Evolutionary conservation across 768 basidiomycete species (phyloP), one percentile per base, ranked within the genome.

Genomic region (Pisolithus orientalis): DNA sequence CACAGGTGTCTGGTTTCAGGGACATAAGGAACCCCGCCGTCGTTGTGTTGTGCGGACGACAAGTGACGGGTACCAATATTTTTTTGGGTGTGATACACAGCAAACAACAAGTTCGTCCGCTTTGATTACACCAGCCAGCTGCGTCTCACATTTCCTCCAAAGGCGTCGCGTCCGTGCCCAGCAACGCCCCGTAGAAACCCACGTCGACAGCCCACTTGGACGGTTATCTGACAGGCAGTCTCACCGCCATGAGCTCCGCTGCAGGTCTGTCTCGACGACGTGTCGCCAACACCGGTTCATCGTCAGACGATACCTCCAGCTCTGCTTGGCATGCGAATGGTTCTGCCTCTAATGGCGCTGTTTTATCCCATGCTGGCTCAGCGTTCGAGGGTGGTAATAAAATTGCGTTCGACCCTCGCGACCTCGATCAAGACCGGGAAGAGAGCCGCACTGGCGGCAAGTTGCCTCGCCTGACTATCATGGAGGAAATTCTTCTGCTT

Each of bases 401-500:
- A 73, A 82, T 99, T 62, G 96, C 95, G 5, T 97, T 78, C 63
- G 96, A 98, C 75, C 94, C 93, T 3, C 74, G 92, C 50, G 96
- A 99, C 72, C 68, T 96, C 58, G 81, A 88, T 63, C 79, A 81
- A 50, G 84, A 80, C 37, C 77, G 77, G 43, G 82, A 86, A 59
- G 82, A 84, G 56, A 75, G 66, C n/a, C 76, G 75, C 50, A 62
- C 79, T 51, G 85, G 86, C 3, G 87, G 85, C 17, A 83, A 80
- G 69, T 78, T 87, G 69, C 96, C 96, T 3, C 76, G 77, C 52
- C 73, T 99, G 60, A 99, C 96, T 25, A 79, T 99, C 52, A 90
- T 98, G 89, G 96, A 99, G 73, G 96, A 99, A 74, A 85, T 99
- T 6, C 73, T 98, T 55, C 69, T 99, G 52, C 72, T 99, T 11